Conservation (phyloP, 805 yeast genomes). For the Maudiozyma bulderi region DNA sequence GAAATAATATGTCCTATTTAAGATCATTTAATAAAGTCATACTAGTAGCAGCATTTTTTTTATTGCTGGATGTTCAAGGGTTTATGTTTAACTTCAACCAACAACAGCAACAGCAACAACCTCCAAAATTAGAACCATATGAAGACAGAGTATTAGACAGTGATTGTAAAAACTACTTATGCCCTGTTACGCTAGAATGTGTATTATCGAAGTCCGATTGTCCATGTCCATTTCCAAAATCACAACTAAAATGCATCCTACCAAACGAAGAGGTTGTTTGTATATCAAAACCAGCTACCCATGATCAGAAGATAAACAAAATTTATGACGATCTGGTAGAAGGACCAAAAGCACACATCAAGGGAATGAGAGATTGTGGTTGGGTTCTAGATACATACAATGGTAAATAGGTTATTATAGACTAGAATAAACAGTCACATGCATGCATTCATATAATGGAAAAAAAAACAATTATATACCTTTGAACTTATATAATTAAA, state of each 20-base stretch:
- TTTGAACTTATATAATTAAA: background rate
- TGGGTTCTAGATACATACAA: constrained; percentile 71
- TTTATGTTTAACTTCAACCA: constrained; percentile 36
- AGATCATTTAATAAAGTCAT: too few species aligned
- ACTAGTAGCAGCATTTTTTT: too few species aligned
- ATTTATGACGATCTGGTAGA: constrained; percentile 37
- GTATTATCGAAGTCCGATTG: constrained; percentile 62
- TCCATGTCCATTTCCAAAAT: constrained; percentile 83
- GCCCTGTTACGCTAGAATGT: constrained; percentile 77
- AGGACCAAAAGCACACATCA: constrained; percentile 37
- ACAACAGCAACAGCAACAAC: constrained; percentile 33
- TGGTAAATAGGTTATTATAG: background rate
- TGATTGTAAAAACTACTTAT: constrained; percentile 58
- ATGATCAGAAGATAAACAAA: constrained; percentile 28
- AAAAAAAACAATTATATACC: background rate
- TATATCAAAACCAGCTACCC: constrained; percentile 67
- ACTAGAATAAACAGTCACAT: background rate
- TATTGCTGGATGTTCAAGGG: constrained; percentile 1
- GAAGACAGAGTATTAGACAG: constrained; percentile 31
- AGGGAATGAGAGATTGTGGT: constrained; percentile 68
- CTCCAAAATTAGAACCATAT: constrained; percentile 25
- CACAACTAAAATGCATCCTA: constrained; percentile 70
- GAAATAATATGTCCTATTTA: too few species aligned
- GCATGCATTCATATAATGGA: background rate
- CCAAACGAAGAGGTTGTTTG: constrained; percentile 65